Evolutionary conservation across 179 eudicot species (phyloP).

Genomic region (Kewa caespitosa): DNA sequence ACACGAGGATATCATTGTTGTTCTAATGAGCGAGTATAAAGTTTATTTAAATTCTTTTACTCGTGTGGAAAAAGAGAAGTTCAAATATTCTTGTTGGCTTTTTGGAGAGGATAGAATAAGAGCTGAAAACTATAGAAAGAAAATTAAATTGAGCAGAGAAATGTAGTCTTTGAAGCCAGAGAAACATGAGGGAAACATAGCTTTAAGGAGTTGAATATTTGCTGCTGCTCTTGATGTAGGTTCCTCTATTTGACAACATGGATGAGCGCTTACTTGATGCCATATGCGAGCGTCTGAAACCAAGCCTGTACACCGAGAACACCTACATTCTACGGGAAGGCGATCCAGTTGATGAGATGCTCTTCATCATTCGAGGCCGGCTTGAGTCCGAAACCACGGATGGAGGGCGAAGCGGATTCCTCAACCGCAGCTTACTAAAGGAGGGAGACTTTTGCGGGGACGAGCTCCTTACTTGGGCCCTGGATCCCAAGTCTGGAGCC

Average conservation of each 20-base stretch:
- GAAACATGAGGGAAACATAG: no score
- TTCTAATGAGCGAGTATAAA: no score
- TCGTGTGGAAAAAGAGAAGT: neutral
- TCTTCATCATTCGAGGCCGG: slow-evolving; percentile 87
- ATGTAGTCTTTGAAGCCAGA: no score
- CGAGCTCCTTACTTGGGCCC: slow-evolving; percentile 88
- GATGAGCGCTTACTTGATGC: slow-evolving; percentile 89
- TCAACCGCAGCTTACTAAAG: slow-evolving; percentile 72
- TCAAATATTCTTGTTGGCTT: neutral
- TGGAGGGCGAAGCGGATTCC: slow-evolving; percentile 86
- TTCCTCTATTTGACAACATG: slow-evolving; percentile 87
- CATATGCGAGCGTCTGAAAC: slow-evolving; percentile 83
- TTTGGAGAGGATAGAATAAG: no score
- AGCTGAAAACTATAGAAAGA: no score
- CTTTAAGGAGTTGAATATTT: no score
- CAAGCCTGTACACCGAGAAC: slow-evolving; percentile 67
- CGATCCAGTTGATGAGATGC: slow-evolving; percentile 93
- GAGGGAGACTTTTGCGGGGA: slow-evolving; percentile 92
- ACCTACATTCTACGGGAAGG: slow-evolving; percentile 85
- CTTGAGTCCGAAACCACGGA: slow-evolving; percentile 91
- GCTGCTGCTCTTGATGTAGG: slow-evolving; percentile 33
- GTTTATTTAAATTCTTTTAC: no score
- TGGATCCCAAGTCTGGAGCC: slow-evolving; percentile 80
- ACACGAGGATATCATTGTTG: neutral
- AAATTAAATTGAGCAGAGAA: no score